phyloP scores from a whole-genome alignment of 192 early-diverging fungal species.

The Endogone sp. region DNA sequence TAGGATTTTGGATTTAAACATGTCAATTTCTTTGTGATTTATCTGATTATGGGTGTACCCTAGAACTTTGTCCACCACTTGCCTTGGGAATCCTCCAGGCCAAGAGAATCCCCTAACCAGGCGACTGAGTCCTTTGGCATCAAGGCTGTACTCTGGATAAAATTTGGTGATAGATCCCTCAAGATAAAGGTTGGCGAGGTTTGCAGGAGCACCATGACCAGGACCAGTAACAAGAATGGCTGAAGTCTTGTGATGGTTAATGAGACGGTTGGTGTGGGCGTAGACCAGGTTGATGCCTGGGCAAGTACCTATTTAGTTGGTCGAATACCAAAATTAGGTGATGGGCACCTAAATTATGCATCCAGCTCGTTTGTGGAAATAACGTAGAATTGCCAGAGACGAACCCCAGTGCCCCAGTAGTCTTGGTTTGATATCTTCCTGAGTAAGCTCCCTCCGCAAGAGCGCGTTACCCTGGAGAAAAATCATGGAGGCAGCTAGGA shows the following conservation, averaged over 20 bases:
- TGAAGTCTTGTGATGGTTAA: slow-evolving; percentile 29
- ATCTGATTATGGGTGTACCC: too few relatives aligned
- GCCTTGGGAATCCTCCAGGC: slow-evolving; percentile 40
- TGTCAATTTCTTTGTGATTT: not conserved
- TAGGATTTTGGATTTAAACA: too few relatives aligned
- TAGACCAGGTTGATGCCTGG: slow-evolving; percentile 39
- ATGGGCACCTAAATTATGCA: slow-evolving; percentile 1
- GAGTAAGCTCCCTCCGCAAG: slow-evolving; percentile 9
- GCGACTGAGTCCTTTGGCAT: slow-evolving; percentile 17
- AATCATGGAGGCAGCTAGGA: slow-evolving; percentile 40
- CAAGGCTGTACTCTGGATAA: slow-evolving; percentile 25
- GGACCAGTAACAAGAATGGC: slow-evolving; percentile 43
- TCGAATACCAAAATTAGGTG: not conserved
- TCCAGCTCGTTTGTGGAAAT: not conserved
- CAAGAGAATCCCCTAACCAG: slow-evolving; percentile 33
- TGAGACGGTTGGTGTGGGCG: slow-evolving; percentile 36
- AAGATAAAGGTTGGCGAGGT: slow-evolving; percentile 36
- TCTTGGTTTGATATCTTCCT: slow-evolving; percentile 34
- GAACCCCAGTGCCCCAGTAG: slow-evolving; percentile 39
- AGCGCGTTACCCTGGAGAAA: slow-evolving; percentile 35
- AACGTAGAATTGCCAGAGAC: not conserved
- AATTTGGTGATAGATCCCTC: slow-evolving; percentile 37
- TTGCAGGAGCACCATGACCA: slow-evolving; percentile 40
- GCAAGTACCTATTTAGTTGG: slow-evolving; percentile 19
- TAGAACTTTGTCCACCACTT: too few relatives aligned